Base-by-base conservation (phyloP, 352 stramenopile species). In the Globisporangium paddicum region DNA sequence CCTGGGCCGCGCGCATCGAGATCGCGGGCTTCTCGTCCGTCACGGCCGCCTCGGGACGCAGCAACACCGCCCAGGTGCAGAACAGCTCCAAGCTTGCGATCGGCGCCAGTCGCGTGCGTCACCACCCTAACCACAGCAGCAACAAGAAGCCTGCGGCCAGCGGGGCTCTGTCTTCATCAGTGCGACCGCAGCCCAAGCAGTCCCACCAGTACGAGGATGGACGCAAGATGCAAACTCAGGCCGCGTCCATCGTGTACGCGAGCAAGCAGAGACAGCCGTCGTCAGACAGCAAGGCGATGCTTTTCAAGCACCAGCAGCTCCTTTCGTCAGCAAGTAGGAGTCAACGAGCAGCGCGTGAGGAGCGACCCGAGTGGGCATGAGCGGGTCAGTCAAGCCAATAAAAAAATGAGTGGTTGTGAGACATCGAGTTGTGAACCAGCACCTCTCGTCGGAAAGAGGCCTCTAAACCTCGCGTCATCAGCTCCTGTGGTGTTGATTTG, bases 1-100 rank as follows among this genome's bases (percentile, higher is more conserved):
- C 74, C 9, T 87, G 72, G 71, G 75, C 65, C 1, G 77, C 67
- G 37, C 79, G 77, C 4, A 62, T 90, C 52, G 76, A 87, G 69
- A 87, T 90, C 61, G 75, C 79, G 2, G 73, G 77, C 1, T 78
- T 86, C 26, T 67, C 63, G 14, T 38, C 63, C 1, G 41, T 32
- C 14, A 53, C 56, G 32, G 34, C 48, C 23, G 23, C 41, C 37
- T 19, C 42, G n/a, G 23, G 21, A 3, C 35, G 35, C 47, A 63
- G 10, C 35, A 40, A 18, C 19, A 50, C 14, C 38, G n/a, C 13
- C 3, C 52, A 58, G 18, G 52, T 58, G 37, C 46, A 32, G 18
- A 45, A 28, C 48, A 47, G 50, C 26, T 41, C 59, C 35, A 57
- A 54, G 26, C 47, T 63, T 28, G 47, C 47, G 14, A 45, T 45